Conservation (phyloP, 768 basidiomycete genomes). For the Kwoniella mangroviensis region DNA sequence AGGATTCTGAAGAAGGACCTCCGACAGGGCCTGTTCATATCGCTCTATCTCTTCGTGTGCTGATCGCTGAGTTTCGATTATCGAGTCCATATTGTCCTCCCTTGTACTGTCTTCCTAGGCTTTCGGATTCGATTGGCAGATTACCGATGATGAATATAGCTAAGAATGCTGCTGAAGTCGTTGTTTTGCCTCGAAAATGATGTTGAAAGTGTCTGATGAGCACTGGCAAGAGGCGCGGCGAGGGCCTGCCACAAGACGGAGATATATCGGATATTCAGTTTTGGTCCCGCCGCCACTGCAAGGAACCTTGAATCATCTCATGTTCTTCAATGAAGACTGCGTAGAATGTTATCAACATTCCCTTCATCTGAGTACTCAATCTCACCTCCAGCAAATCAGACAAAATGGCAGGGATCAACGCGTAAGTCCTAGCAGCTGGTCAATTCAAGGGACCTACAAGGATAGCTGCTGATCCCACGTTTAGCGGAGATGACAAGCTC, state of each 20-base stretch:
- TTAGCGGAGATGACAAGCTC: conserved; percentile 88
- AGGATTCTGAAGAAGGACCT: conserved; percentile 68
- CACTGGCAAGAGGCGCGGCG: background rate
- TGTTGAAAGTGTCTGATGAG: conserved; percentile 1
- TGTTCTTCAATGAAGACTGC: too few relatives aligned
- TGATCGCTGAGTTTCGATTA: conserved; percentile 91
- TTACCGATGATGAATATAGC: background rate
- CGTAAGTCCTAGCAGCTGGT: conserved; percentile 16
- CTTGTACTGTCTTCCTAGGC: background rate
- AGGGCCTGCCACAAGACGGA: conserved; percentile 6
- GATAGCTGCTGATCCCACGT: background rate
- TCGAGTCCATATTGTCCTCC: conserved; percentile 74
- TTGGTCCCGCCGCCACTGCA: conserved; percentile 9
- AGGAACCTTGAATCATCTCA: too few relatives aligned
- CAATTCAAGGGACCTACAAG: background rate
- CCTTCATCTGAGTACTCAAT: background rate
- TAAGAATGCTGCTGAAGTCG: background rate
- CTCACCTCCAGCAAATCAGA: background rate
- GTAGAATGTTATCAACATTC: too few relatives aligned
- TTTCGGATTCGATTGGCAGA: too few relatives aligned
- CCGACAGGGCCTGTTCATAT: conserved; percentile 83
- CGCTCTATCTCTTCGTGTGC: conserved; percentile 95
- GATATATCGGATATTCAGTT: background rate
- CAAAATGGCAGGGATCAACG: conserved; percentile 43
- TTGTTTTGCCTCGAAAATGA: background rate